phyloP scores from a whole-genome alignment of 2,329 filamentous ascomycete species.

The Aureobasidium vineae region DNA sequence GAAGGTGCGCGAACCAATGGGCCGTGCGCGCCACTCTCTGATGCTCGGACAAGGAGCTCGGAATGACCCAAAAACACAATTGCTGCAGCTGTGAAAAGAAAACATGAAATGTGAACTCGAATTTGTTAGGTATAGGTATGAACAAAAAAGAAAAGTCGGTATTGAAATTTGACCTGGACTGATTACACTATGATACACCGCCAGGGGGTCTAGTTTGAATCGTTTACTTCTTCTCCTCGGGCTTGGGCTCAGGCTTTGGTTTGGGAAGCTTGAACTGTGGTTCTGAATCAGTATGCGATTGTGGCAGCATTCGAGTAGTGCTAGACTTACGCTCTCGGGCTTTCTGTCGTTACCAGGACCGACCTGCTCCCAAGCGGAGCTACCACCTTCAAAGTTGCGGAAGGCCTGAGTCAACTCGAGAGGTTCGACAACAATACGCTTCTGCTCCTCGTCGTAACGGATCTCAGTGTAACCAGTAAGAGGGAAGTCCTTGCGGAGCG shows the following conservation, averaged over 20 bases:
- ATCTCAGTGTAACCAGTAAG: conserved; percentile 98
- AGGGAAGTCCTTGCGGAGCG: conserved; percentile 95
- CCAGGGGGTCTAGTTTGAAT: conserved; percentile 27
- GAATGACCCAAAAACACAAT: not conserved
- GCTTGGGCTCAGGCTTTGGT: conserved; percentile 90
- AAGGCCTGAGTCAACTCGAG: conserved; percentile 97
- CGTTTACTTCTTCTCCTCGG: conserved; percentile 91
- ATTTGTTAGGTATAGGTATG: conserved; percentile 14
- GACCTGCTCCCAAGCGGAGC: conserved; percentile 63
- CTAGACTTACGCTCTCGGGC: conserved; percentile 61
- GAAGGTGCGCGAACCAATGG: not conserved
- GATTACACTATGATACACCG: conserved; percentile 27
- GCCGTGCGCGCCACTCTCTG: not conserved
- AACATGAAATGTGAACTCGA: not conserved
- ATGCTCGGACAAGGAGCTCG: not conserved
- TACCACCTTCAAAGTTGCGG: conserved; percentile 88
- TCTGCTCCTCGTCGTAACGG: conserved; percentile 99
- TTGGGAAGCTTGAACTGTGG: conserved; percentile 84
- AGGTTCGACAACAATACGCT: conserved; percentile 97
- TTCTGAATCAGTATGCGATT: conserved; percentile 22
- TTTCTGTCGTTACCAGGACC: conserved; percentile 71
- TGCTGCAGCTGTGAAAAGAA: not conserved
- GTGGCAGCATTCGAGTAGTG: conserved; percentile 13
- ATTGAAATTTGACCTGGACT: conserved; percentile 20
- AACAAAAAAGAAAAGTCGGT: conserved; percentile 20